phyloP scores from a whole-genome alignment of 257 asterid species.

The Lycium ferocissimum region DNA sequence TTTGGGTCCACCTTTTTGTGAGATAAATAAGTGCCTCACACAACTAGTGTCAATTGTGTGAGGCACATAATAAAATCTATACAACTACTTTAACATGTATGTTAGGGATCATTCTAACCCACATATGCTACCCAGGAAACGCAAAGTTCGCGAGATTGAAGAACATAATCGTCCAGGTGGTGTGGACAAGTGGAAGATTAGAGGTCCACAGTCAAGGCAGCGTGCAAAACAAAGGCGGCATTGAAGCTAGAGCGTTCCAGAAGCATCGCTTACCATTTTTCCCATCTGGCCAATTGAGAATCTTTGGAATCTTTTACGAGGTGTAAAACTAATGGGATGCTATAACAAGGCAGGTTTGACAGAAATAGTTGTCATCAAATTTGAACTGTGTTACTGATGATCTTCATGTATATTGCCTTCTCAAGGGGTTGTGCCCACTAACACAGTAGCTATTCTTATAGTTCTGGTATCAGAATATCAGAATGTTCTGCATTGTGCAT shows the following conservation, averaged over 20 bases:
- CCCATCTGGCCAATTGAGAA: background rate
- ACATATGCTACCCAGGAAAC: constrained; percentile 61
- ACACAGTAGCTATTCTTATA: background rate
- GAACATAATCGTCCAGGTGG: constrained; percentile 71
- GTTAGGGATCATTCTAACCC: constrained; percentile 13
- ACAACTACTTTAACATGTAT: background rate
- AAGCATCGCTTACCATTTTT: background rate
- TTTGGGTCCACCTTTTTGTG: no score
- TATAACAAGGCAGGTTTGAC: background rate
- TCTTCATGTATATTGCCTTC: background rate
- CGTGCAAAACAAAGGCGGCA: constrained; percentile 53
- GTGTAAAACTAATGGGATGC: background rate
- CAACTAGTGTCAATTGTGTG: no score
- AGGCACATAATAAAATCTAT: no score
- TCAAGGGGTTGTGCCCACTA: background rate
- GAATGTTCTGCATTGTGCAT: background rate
- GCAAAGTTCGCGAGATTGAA: constrained; percentile 90
- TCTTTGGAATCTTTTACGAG: background rate
- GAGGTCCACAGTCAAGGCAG: constrained; percentile 48
- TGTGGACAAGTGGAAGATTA: constrained; percentile 80
- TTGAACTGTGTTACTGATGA: background rate
- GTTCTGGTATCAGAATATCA: background rate
- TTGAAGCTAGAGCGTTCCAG: constrained; percentile 15
- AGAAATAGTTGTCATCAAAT: background rate
- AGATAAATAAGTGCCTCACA: no score